Percentiles rank a stretch among this genome's conserved stretches.
phyloP scores from a whole-genome alignment of 2,329 filamentous ascomycete species.

The Alternaria ventricosa region DNA sequence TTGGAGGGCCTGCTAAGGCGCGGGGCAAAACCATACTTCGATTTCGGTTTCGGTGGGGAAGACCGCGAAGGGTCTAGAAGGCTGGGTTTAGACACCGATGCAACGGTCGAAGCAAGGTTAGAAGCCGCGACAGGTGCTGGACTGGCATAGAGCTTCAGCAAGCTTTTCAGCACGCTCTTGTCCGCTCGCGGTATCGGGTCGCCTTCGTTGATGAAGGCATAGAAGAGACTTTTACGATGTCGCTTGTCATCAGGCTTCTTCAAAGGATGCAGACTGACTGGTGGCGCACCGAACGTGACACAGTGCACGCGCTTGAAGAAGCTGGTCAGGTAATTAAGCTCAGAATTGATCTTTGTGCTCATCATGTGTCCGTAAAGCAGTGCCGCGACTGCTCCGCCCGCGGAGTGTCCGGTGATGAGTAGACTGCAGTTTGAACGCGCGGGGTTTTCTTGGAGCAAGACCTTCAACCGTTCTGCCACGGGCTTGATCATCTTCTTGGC shows the following conservation, averaged over 20 bases:
- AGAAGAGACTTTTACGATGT: constrained; percentile 72
- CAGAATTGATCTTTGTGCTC: constrained; percentile 65
- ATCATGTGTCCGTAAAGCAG: constrained; percentile 86
- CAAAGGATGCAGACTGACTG: constrained; percentile 74
- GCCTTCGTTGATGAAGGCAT: constrained; percentile 84
- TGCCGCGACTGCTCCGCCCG: constrained; percentile 82
- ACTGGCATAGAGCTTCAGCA: constrained; percentile 73
- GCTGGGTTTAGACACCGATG: constrained; percentile 35
- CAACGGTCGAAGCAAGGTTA: constrained; percentile 21
- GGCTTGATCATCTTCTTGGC: constrained; percentile 77
- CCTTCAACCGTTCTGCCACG: constrained; percentile 72
- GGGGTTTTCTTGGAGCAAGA: constrained; percentile 75
- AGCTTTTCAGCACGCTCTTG: constrained; percentile 73
- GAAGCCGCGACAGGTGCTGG: constrained; percentile 57
- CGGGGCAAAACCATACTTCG: constrained; percentile 14
- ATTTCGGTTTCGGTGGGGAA: constrained; percentile 20
- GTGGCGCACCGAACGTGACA: constrained; percentile 84
- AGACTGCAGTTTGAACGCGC: constrained; percentile 69
- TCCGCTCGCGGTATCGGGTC: constrained; percentile 82
- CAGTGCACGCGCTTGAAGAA: constrained; percentile 83
- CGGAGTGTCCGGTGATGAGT: constrained; percentile 84
- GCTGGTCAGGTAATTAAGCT: constrained; percentile 71
- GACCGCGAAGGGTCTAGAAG: constrained; percentile 14
- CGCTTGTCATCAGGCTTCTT: constrained; percentile 58
- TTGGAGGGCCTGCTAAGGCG: constrained; percentile 30